These are phyloP conservation scores for Nyctanthes arbortristis DNA, from an alignment of 257 asterid genomes.

Conservation along the genomic window DNA sequence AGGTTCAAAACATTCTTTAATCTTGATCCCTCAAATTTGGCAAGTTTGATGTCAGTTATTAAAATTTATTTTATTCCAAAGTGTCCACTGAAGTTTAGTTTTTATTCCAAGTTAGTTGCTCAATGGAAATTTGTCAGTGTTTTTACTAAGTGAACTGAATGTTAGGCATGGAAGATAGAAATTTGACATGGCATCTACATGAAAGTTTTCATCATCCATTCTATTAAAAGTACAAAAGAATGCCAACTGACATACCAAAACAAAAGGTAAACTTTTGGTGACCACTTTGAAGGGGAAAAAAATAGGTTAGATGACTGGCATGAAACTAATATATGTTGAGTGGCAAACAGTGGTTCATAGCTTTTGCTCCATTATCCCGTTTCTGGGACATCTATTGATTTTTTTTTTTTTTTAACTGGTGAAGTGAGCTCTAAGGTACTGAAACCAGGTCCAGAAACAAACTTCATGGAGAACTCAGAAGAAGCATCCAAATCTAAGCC, in stretches of 20 bases:
- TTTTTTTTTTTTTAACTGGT: slow-evolving; percentile 5
- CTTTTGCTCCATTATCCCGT: background rate
- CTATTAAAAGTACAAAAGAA: background rate
- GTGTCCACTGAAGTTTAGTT: background rate
- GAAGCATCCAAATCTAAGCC: slow-evolving; percentile 69
- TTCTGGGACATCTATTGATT: background rate
- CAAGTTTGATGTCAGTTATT: background rate
- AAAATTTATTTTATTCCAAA: background rate
- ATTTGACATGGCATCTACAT: background rate
- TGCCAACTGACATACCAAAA: background rate
- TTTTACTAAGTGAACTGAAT: background rate
- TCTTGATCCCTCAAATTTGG: background rate
- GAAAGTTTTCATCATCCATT: background rate
- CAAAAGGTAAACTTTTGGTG: background rate
- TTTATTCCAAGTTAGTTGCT: background rate
- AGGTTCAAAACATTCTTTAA: background rate
- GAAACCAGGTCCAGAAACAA: slow-evolving; percentile 44
- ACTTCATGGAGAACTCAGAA: slow-evolving; percentile 60
- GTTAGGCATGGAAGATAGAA: background rate
- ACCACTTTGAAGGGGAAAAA: background rate
- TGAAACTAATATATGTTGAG: background rate
- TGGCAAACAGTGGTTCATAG: background rate
- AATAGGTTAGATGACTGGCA: background rate
- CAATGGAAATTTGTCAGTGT: background rate
- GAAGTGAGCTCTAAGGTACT: slow-evolving; percentile 57